Evolutionary conservation across 1,284 basidiomycete genomes (phyloP), one percentile per base, ranked within the genome.

Genomic region (Melampsora larici-populina): DNA sequence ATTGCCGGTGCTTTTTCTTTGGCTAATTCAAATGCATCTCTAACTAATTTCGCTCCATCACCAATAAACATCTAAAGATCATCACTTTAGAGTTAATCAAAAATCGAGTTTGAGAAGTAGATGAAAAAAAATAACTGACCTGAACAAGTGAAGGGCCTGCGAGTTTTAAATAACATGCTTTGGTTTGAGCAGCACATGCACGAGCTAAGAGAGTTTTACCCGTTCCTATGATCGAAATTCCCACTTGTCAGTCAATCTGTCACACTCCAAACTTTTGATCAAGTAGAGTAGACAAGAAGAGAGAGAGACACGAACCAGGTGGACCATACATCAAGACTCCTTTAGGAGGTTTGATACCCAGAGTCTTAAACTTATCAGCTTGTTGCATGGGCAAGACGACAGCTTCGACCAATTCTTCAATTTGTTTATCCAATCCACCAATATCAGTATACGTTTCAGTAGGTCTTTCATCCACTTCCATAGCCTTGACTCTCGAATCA

Each of bases 1-100:
- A 99, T 99, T 72, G 94, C 96, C 4, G 97, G 96, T 15, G 95
- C 93, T 82, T 98, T 92, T 83, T 98, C 95, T 85, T 97, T 95
- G 11, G 97, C 97, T 6, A 97, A 91, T 78, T 94, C 89, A 88
- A 99, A 99, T 58, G 98, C 87, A 82, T 99, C 96, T 79, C 97
- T 90, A 21, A 99, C 97, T 67, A 99, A 90, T 85, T 98, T 99
- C 64, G 96, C 95, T n/a, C 97, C 90, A 83, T 91, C 90, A 84
- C 90, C 90, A 81, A 92, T 91, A 84, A 91, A 92, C 90, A 92
- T 92, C 85, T 87, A 80, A 36, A 13, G n/a, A 46, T 26, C 2
- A 46, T 11, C 13, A n/a, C n/a, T 6, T 67, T 15, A 26, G 0
- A 31, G 40, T 13, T 9, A 8, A 43, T 43, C 40, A 43, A 43